Conservation (phyloP, 495 filamentous ascomycete genomes). For the Hypoxylon fragiforme region DNA sequence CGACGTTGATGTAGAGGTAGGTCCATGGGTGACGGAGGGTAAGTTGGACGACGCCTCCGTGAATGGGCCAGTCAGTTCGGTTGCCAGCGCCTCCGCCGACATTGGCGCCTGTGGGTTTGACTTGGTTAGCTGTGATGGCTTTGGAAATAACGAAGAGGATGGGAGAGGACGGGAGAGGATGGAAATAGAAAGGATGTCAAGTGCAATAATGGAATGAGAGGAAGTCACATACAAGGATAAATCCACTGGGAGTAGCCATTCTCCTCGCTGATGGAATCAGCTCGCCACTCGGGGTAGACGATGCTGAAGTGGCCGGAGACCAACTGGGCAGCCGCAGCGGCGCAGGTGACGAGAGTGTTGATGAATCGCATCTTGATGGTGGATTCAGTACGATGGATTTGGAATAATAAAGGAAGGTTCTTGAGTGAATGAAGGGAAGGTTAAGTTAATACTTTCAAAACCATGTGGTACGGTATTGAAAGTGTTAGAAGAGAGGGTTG, state of each 20-base stretch:
- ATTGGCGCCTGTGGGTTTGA: slow-evolving; percentile 52
- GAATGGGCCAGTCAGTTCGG: slow-evolving; percentile 64
- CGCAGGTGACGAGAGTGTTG: slow-evolving; percentile 25
- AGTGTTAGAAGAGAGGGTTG: too few species aligned
- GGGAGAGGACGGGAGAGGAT: not conserved
- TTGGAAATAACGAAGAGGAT: not conserved
- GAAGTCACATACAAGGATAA: slow-evolving; percentile 57
- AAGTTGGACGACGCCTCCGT: slow-evolving; percentile 57
- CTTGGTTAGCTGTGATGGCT: slow-evolving; percentile 1
- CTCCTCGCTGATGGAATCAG: slow-evolving; percentile 47
- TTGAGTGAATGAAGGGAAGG: not conserved
- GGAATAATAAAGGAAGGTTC: too few species aligned
- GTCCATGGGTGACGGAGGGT: slow-evolving; percentile 58
- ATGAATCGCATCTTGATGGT: slow-evolving; percentile 37
- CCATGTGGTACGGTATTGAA: too few species aligned
- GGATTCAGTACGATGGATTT: not conserved
- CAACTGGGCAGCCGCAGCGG: slow-evolving; percentile 40
- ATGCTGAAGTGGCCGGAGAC: slow-evolving; percentile 61
- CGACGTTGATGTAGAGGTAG: slow-evolving; percentile 65
- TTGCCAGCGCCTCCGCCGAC: slow-evolving; percentile 55
- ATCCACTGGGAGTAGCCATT: slow-evolving; percentile 54
- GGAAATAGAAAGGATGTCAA: not conserved
- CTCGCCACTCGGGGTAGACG: slow-evolving; percentile 61
- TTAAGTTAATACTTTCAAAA: not conserved
- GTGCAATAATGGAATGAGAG: not conserved